Evolutionary conservation across 2,329 filamentous ascomycete genomes (phyloP), one percentile per base, ranked within the genome.

Genomic region (Penicillium sp.): DNA sequence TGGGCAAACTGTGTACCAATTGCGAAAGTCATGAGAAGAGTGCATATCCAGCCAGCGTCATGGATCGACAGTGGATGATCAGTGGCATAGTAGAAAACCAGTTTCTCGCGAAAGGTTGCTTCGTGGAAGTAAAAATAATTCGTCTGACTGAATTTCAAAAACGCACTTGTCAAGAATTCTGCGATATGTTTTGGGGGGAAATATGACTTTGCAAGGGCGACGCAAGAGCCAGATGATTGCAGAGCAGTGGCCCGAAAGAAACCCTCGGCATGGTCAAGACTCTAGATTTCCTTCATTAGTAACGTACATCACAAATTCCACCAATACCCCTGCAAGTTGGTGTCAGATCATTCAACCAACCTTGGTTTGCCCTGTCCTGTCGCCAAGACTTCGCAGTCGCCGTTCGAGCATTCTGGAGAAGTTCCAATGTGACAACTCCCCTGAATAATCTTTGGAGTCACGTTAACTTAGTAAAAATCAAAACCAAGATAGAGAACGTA

Each of bases 1-100:
- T 73, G 65, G 3, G 67, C 69, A 48, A 67, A 72, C 46, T 73
- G 70, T 1, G 69, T 71, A 12, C 70, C 70, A 24, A 72, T 63
- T 1, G 70, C 69, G 17, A 73, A 61, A n/a, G 65, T 62, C 61
- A 66, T 67, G 24, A 72, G 52, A 10, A 72, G 63, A 9, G 65
- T 64, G 24, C 66, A 68, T 17, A 69, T 60, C 41, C 60, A 65
- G 8, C 63, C 61, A 2, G 68, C 60, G 33, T 71, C 69, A 27
- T 64, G 60, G 18, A 61, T 60, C 3, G 54, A 56, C 4, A 68
- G 52, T 6, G 49, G 51, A 1, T 39, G 27, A 3, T 61, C 54
- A 13, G 54, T 50, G 12, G 51, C 50, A 46, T 72, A 72, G n/a
- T 63, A 64, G 13, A 49, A 51, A 7, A 67, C 55, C 21, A 73